Conservation (phyloP, 2,329 filamentous ascomycete species). For the Endothia cerciana region DNA sequence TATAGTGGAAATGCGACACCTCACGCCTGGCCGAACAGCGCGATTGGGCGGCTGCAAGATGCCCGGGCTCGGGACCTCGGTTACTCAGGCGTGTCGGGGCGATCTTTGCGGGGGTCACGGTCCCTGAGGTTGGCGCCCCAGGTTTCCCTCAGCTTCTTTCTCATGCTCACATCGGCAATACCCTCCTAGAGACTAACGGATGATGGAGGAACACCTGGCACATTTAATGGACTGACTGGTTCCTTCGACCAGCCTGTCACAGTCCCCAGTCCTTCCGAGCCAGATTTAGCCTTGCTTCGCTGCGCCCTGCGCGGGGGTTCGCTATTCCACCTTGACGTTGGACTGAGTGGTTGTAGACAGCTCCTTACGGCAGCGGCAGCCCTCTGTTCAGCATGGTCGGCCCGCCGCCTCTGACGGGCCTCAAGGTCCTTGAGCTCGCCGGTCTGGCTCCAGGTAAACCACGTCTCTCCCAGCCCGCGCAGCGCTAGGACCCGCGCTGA, state of each 20-base stretch:
- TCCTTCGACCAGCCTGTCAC: too few species aligned
- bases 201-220: not conserved
- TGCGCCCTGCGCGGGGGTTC: not conserved
- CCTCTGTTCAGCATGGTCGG: constrained; percentile 39
- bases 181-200: not conserved
- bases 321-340: not conserved
- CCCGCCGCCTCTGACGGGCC: constrained; percentile 50
- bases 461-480: not conserved
- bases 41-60: not conserved
- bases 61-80: not conserved
- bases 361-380: too few species aligned
- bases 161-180: not conserved
- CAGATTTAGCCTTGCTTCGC: not conserved
- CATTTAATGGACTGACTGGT: not conserved
- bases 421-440: constrained; percentile 64
- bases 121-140: not conserved
- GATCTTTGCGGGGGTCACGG: constrained; percentile 1
- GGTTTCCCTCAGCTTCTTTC: not conserved
- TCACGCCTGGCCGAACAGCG: not conserved
- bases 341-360: not conserved
- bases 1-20: not conserved
- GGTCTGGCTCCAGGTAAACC: constrained; percentile 63
- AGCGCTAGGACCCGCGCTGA: constrained; percentile 20
- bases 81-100: not conserved
- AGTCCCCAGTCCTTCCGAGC: not conserved